Conservation (phyloP, 352 stramenopile species). For the Vaucheria bursata region DNA sequence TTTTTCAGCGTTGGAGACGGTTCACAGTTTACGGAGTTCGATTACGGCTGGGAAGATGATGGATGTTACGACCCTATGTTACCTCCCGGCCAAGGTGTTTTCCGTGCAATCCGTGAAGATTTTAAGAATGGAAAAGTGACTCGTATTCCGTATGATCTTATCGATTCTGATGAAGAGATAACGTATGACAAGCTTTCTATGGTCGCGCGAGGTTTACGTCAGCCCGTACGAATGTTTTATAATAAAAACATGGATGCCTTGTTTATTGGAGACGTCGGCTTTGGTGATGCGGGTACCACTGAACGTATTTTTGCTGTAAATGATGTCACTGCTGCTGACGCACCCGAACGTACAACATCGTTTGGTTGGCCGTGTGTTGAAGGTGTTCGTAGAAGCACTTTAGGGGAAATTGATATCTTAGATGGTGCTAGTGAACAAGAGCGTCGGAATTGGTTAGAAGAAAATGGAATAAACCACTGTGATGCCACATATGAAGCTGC, state of each 20-base stretch:
- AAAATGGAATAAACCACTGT: neutral
- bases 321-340: no score
- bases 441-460: neutral
- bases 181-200: neutral
- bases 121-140: neutral
- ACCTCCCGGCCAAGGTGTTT: neutral
- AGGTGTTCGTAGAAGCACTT: neutral
- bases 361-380: slow-evolving; percentile 46
- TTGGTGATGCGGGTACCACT: neutral
- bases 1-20: neutral
- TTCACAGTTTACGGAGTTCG: neutral
- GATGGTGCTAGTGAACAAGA: slow-evolving; percentile 1
- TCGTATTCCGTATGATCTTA: neutral
- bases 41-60: neutral
- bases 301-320: slow-evolving; percentile 2
- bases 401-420: neutral
- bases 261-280: neutral
- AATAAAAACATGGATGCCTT: neutral
- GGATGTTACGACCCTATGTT: neutral
- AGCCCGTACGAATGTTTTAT: slow-evolving; percentile 2
- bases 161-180: neutral
- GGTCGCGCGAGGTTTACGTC: neutral
- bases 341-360: no score
- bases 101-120: neutral
- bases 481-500: neutral